Base-by-base conservation (phyloP, 2,329 filamentous ascomycete genomes). In the Neofusicoccum parvum region DNA sequence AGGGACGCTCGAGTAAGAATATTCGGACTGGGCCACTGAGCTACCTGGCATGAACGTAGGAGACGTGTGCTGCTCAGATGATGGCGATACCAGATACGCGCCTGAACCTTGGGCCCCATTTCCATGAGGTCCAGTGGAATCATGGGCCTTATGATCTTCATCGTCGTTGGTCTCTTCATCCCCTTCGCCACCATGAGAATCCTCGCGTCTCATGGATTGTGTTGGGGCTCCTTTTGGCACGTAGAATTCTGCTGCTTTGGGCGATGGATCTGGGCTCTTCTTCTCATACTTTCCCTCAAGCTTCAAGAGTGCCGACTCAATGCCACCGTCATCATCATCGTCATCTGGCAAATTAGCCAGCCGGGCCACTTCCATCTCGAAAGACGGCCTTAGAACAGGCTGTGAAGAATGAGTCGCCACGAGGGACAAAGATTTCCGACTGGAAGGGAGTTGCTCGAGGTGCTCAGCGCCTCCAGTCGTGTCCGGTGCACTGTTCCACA, bases 281-380 rank as follows among this genome's bases (percentile, higher is more conserved):
- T 84, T 88, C 73, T 90, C 85, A 70, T 90, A 95, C 70, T 88
- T 94, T 10, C 95, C 95, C 80, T 99, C 95, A 0, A 99, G 84
- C 73, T 98, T 99, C 71, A 94, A 80, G 59, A 99, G 78, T 0
- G 95, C 92, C n/a, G 94, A 93, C 74, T 98, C 95, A 32, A 98
- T 89, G 12, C 94, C 94, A 6, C 92, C 92, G 73, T 96, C 81
- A 51, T 81, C 81, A 23, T 80, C 92, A 51, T 90, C 89, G 67
- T 96, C 92, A 73, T 97, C 94, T 0, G 94, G 92, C 32, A 98
- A 92, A 64, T 91, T 89, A 2, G 94, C 92, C 63, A 99, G 86
- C 71, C 92, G 92, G 66, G 94, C 89, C 1, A 96, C 92, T 72
- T 96, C 93, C 2, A 86, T 90, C 76, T 98, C 92, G 70, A 98